Percentiles rank a stretch among this genome's conserved stretches.
phyloP scores from a whole-genome alignment of 345 rosid genomes.

The Microcos paniculata region DNA sequence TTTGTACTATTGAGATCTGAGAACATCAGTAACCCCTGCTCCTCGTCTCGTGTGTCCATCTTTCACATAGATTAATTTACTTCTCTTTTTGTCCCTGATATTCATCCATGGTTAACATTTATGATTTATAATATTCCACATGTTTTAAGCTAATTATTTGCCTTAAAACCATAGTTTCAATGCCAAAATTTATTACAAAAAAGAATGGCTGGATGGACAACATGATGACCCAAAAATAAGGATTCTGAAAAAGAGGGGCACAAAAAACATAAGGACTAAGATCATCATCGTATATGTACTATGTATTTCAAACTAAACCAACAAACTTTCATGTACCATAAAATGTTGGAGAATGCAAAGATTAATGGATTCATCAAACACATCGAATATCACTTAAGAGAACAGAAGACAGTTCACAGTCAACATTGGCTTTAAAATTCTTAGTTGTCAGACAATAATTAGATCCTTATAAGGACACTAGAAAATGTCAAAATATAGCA shows the following conservation, averaged over 20 bases:
- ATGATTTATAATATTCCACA: not conserved
- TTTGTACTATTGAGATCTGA: not conserved
- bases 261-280: not conserved
- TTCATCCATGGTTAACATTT: not conserved
- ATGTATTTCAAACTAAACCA: not conserved
- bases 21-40: not conserved
- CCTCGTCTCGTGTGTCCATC: not conserved
- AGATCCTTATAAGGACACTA: not conserved
- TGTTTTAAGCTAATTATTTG: not conserved
- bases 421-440: not conserved
- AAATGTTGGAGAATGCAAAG: not conserved
- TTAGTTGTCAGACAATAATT: not conserved
- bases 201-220: not conserved
- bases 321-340: not conserved
- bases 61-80: not conserved
- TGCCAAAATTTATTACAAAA: not conserved
- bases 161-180: too few relatives aligned
- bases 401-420: not conserved
- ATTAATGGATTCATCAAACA: not conserved
- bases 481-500: conserved; percentile 11
- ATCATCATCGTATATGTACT: not conserved
- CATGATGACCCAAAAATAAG: not conserved
- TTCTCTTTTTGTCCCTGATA: not conserved
- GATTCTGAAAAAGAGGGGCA: not conserved
- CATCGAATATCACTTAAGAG: not conserved